A percentile compares a stretch with the other conserved stretches of the same genome.
Conservation (phyloP, 441 rosid genomes). For the Aquilaria agallochum region DNA sequence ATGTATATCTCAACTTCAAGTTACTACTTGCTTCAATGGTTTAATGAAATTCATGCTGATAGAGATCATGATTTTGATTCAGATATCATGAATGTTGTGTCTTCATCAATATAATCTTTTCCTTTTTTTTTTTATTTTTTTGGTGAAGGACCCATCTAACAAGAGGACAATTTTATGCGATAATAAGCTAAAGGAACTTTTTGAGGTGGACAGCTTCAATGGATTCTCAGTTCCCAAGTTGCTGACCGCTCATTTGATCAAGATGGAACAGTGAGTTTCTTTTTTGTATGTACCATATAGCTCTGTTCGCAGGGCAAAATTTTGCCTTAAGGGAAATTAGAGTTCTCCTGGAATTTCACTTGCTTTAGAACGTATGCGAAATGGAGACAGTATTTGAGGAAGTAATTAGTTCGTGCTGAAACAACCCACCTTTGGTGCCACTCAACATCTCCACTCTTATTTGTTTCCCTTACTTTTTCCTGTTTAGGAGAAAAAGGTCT, state of each 20-base stretch:
- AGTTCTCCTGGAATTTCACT: background rate
- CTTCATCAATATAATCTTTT: background rate
- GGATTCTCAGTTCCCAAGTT: constrained; percentile 46
- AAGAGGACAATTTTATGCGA: constrained; percentile 37
- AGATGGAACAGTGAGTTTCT: constrained; percentile 39
- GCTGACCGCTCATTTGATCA: constrained; percentile 42
- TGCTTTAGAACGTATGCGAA: constrained; percentile 3
- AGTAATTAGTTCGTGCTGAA: background rate
- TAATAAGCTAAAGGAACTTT: constrained; percentile 48
- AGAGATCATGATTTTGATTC: too few species aligned
- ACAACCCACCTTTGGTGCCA: background rate
- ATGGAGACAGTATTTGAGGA: constrained; percentile 9
- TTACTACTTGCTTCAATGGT: too few species aligned
- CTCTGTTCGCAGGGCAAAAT: constrained; percentile 29
- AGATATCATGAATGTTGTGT: background rate
- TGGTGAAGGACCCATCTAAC: constrained; percentile 36
- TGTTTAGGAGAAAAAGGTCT: background rate
- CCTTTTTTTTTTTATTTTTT: too few species aligned
- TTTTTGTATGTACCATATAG: constrained; percentile 20
- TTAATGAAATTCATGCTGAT: too few species aligned
- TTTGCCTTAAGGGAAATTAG: constrained; percentile 23
- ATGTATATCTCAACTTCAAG: too few species aligned
- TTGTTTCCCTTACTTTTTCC: background rate
- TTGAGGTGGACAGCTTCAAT: constrained; percentile 43
- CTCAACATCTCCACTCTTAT: background rate